These are phyloP conservation scores for Pelargonium cotyledonis DNA, from an alignment of 441 rosid genomes.

Conservation along the genomic window DNA sequence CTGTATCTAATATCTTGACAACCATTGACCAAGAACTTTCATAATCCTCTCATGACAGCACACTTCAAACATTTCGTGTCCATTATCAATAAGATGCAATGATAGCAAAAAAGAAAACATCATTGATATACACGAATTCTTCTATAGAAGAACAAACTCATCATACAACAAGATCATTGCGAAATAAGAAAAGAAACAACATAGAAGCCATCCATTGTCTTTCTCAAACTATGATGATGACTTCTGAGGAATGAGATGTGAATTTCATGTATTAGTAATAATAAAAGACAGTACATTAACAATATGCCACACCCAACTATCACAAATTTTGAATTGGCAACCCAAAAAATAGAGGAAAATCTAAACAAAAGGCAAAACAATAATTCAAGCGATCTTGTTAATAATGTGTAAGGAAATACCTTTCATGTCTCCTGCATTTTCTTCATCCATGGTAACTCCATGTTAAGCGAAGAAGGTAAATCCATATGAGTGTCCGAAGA, in stretches of 20 bases:
- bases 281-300: conserved; percentile 17
- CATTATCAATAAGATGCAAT: too few species aligned
- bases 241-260: not conserved
- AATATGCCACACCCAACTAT: conserved; percentile 34
- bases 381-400: conserved; percentile 24
- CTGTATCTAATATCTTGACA: not conserved
- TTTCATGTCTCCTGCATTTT: not conserved
- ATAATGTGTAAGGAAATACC: conserved; percentile 25
- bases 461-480: conserved; percentile 28
- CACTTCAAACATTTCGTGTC: too few species aligned
- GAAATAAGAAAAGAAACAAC: not conserved
- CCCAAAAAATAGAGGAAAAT: conserved; percentile 15
- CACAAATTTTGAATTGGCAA: conserved; percentile 27
- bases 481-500: conserved; percentile 39
- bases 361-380: conserved; percentile 14
- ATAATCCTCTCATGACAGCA: not conserved
- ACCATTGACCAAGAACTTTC: not conserved
- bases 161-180: not conserved
- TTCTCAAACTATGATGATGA: too few species aligned
- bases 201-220: not conserved
- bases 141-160: not conserved
- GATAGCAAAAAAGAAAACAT: not conserved
- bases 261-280: conserved; percentile 9
- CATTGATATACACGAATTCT: not conserved
- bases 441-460: conserved; percentile 24